These are phyloP conservation scores for Krasilnikovozyma curviuscula DNA, from an alignment of 768 basidiomycete species.

Conservation along the genomic window DNA sequence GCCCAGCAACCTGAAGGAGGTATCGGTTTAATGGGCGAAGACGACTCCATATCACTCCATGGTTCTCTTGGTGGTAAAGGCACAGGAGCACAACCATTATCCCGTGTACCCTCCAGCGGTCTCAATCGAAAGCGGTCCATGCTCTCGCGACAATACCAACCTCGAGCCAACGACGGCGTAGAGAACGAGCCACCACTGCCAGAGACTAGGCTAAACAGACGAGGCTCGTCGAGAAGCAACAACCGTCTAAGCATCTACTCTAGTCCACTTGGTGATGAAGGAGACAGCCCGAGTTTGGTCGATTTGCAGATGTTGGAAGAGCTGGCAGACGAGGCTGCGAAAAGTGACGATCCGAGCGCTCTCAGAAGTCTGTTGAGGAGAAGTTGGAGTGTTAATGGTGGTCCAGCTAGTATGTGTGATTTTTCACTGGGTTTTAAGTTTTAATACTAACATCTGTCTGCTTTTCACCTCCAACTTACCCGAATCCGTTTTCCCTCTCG, in stretches of 20 bases:
- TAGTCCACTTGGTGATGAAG: conserved; percentile 34
- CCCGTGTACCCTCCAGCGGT: not conserved
- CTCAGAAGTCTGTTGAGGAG: conserved; percentile 61
- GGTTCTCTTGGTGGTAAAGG: not conserved
- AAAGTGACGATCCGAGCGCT: conserved; percentile 59
- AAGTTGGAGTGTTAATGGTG: conserved; percentile 47
- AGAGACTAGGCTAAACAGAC: conserved; percentile 2
- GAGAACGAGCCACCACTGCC: conserved; percentile 37
- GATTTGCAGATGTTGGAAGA: conserved; percentile 90
- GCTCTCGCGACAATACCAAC: conserved; percentile 83
- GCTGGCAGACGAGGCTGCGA: conserved; percentile 72
- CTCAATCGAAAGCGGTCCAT: conserved; percentile 61
- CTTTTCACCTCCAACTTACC: too few species aligned
- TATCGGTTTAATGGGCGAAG: not conserved
- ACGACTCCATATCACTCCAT: not conserved
- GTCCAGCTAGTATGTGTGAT: too few species aligned
- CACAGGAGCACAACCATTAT: not conserved
- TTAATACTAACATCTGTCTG: too few species aligned
- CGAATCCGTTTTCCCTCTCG: not conserved
- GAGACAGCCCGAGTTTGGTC: conserved; percentile 64
- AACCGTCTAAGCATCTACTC: conserved; percentile 47
- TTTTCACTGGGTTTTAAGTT: too few species aligned
- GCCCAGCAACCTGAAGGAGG: conserved; percentile 10
- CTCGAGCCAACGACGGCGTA: conserved; percentile 52
- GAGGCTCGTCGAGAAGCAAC: conserved; percentile 3